phyloP scores from a whole-genome alignment of 768 basidiomycete genomes.

The Antrodiella citrinella region DNA sequence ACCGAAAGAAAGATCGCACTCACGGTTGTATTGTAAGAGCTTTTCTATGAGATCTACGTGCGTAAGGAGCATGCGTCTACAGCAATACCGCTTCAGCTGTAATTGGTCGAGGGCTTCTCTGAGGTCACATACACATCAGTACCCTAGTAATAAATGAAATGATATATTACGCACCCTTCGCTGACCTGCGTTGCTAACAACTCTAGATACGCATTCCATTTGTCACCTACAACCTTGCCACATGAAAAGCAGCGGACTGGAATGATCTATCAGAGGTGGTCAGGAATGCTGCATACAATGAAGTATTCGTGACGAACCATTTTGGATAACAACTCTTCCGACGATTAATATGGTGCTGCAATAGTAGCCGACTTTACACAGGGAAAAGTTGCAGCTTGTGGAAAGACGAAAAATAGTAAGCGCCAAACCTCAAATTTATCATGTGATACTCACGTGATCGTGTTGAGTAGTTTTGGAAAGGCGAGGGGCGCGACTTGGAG shows the following conservation, averaged over 20 bases:
- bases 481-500: no score
- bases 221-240: slow-evolving; percentile 95
- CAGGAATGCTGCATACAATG: no score
- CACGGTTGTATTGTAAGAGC: slow-evolving; percentile 92
- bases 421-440: no score
- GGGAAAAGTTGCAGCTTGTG: no score
- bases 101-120: slow-evolving; percentile 89
- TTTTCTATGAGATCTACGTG: slow-evolving; percentile 98
- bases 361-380: no score
- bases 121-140: neutral
- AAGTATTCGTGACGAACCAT: no score
- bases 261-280: slow-evolving; percentile 72
- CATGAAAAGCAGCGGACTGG: slow-evolving; percentile 95
- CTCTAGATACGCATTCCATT: slow-evolving; percentile 86
- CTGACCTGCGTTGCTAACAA: slow-evolving; percentile 71
- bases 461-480: neutral
- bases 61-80: slow-evolving; percentile 93
- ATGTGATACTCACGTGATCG: neutral
- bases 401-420: no score
- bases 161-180: slow-evolving; percentile 63
- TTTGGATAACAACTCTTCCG: no score
- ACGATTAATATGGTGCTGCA: no score
- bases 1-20: slow-evolving; percentile 21
- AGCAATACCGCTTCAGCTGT: slow-evolving; percentile 91
- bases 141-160: neutral